Evolutionary conservation across 1,284 basidiomycete genomes (phyloP).

Genomic region (Fomitopsis betulina): DNA sequence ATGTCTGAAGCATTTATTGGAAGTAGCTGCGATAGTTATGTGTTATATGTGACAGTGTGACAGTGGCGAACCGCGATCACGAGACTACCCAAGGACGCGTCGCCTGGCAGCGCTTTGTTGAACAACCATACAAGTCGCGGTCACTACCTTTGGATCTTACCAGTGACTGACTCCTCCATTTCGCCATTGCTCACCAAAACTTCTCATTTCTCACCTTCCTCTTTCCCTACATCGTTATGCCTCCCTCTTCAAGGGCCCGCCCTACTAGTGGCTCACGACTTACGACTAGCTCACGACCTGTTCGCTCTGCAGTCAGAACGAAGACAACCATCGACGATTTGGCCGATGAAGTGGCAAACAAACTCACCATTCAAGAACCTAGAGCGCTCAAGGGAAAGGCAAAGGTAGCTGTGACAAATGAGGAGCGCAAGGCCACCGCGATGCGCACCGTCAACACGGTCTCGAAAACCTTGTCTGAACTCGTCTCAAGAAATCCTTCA

Average conservation of each 20-base stretch:
- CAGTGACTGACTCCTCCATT: too few species aligned
- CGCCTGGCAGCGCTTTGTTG: too few species aligned
- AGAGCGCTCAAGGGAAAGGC: slow-evolving; percentile 14
- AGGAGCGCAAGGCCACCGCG: slow-evolving; percentile 27
- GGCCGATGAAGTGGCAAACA: slow-evolving; percentile 20
- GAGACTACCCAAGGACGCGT: too few species aligned
- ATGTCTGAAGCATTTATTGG: too few species aligned
- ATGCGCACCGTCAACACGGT: slow-evolving; percentile 63
- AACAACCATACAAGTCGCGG: too few species aligned
- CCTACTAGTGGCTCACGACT: not conserved
- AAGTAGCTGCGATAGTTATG: too few species aligned
- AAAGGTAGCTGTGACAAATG: slow-evolving; percentile 9
- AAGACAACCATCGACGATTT: slow-evolving; percentile 19
- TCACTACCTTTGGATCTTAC: too few species aligned
- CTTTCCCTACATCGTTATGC: not conserved
- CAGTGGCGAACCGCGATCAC: too few species aligned
- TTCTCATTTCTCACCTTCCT: not conserved
- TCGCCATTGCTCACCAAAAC: too few species aligned
- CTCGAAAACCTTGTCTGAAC: slow-evolving; percentile 48
- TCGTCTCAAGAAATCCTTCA: slow-evolving; percentile 37
- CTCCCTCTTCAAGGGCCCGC: not conserved
- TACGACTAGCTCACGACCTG: not conserved
- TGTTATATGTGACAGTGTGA: too few species aligned
- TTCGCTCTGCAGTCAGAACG: slow-evolving; percentile 5
- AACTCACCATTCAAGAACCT: slow-evolving; percentile 18